These are phyloP conservation scores for Haplosporangium sp. DNA, from an alignment of 371 early-diverging fungal genomes.

Conservation along the genomic window DNA sequence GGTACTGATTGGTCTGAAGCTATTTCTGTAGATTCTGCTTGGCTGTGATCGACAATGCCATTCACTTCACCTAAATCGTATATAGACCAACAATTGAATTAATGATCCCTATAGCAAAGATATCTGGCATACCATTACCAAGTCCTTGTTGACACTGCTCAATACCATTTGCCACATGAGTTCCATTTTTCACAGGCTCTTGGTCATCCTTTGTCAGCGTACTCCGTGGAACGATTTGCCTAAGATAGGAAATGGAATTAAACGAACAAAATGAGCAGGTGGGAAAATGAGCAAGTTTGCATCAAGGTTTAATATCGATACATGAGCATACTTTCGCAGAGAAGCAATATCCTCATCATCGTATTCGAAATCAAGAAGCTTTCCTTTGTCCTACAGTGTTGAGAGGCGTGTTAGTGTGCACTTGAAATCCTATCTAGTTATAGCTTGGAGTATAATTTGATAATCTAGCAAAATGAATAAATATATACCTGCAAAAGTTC, in stretches of 20 bases:
- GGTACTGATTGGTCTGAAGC: neutral
- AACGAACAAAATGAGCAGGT: neutral
- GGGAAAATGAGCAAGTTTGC: neutral
- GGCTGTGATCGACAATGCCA: constrained; percentile 6
- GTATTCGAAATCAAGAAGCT: constrained; percentile 61
- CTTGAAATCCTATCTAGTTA: neutral
- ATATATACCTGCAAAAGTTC: constrained; percentile 59
- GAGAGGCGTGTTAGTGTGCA: constrained; percentile 19
- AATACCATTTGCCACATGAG: constrained; percentile 12
- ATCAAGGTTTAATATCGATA: neutral
- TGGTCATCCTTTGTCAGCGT: constrained; percentile 3
- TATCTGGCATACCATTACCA: neutral
- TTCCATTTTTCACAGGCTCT: constrained; percentile 12
- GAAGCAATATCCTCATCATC: constrained; percentile 61
- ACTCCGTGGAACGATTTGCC: constrained; percentile 42
- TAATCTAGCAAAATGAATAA: neutral
- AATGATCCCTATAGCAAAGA: neutral
- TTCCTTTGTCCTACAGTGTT: constrained; percentile 61
- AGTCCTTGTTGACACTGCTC: neutral
- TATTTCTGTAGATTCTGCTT: neutral
- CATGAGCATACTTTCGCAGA: constrained; percentile 57
- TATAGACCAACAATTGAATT: neutral
- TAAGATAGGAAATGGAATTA: constrained; percentile 7
- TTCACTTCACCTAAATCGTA: constrained; percentile 6
- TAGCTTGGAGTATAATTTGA: neutral